Base-by-base conservation (phyloP, 1,139 yeast genomes). In the Zygosaccharomyces pseudobailii region DNA sequence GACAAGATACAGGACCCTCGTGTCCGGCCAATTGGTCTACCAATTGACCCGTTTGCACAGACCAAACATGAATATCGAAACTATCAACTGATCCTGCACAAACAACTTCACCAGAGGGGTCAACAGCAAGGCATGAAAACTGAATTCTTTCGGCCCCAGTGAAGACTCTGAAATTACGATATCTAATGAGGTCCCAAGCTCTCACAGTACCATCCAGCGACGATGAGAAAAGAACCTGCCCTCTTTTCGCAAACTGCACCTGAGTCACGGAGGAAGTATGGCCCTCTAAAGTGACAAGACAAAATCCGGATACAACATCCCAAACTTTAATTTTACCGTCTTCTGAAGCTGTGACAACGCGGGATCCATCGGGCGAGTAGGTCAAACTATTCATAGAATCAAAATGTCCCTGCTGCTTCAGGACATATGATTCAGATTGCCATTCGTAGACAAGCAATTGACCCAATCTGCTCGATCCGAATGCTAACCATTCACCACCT, bases 261-360 rank as follows among this genome's bases (percentile, higher is more conserved):
- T 85, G 88, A 0, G 97, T 89, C 6, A 92, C 95, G 0, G 95
- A 84, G 1, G 95, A 82, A 2, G 87, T 78, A 62, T 92, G 99
- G 57, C 92, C 97, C 36, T 84, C 82, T 63, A 92, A 90, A 0
- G 99, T 92, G 46, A 84, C 89, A 32, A 92, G 74, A 66, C 97
- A 88, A 65, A 92, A 92, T 0, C 99, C 98, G 4, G 96, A 87
- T 19, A 76, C 77, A 21, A 89, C 83, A 64, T 94, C 98, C 98
- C 98, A 92, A 19, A 92, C 87, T 65, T 92, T 92, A 54, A 92
- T 86, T 59, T 89, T 90, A 42, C 99, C 99, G 63, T 92, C 99
- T 62, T 90, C 98, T 1, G 96, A 79, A 1, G 96, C 97, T 1
- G 98, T 90, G 1, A 90, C 95, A 6, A 92, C 76, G 56, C 90